Percentiles rank a stretch among this genome's conserved stretches.
These are phyloP conservation scores for Ceratobasidium papillatum DNA, from an alignment of 1,284 basidiomycete species.

Conservation along the genomic window DNA sequence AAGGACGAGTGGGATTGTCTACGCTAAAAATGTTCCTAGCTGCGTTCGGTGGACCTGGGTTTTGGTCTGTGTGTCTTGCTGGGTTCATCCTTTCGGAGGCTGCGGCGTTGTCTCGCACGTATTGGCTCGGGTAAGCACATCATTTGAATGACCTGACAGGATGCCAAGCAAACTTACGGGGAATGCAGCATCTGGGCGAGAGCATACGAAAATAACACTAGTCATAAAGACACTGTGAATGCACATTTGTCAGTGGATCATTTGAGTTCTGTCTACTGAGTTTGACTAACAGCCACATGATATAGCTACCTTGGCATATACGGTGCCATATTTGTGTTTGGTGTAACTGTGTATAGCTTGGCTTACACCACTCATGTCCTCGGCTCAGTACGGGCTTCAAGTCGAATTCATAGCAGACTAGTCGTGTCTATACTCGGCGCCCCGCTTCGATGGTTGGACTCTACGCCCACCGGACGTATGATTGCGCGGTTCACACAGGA, in stretches of 20 bases:
- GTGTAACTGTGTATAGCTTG: conserved; percentile 50
- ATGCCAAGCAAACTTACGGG: conserved; percentile 46
- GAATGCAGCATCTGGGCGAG: conserved; percentile 53
- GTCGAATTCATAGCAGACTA: conserved; percentile 64
- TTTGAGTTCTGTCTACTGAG: conserved; percentile 5
- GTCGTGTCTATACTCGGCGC: conserved; percentile 65
- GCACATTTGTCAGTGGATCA: conserved; percentile 52
- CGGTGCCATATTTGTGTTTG: conserved; percentile 52
- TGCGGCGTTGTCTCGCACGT: conserved; percentile 42
- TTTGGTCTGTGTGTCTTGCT: conserved; percentile 50
- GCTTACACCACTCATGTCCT: conserved; percentile 54
- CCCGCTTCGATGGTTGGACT: conserved; percentile 59
- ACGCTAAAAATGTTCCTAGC: conserved; percentile 49
- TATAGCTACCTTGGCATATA: conserved; percentile 61
- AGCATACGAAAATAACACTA: conserved; percentile 52
- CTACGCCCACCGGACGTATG: conserved; percentile 56
- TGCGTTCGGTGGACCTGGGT: conserved; percentile 55
- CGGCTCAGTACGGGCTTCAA: conserved; percentile 62
- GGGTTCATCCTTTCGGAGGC: conserved; percentile 39
- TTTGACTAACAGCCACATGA: conserved; percentile 40
- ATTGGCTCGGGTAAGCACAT: conserved; percentile 43
- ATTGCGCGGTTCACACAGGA: conserved; percentile 56
- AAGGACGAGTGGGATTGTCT: conserved; percentile 63
- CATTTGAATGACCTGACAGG: conserved; percentile 49
- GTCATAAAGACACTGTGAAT: conserved; percentile 50